A percentile compares a stretch with the other conserved stretches of the same genome.
Evolutionary conservation across 2,329 filamentous ascomycete species (phyloP).

Genomic region (Penicillium janthinellum): DNA sequence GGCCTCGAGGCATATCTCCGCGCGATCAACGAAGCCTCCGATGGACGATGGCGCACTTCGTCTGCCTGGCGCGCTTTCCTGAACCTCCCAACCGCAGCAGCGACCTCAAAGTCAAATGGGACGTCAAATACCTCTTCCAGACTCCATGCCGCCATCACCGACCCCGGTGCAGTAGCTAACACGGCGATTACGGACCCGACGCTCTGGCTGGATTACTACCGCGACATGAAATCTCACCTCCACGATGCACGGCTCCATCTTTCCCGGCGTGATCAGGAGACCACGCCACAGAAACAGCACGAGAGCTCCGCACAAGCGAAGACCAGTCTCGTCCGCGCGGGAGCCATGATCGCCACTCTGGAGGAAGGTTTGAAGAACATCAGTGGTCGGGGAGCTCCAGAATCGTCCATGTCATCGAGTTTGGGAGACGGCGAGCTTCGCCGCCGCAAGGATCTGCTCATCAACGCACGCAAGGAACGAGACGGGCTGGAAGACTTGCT

Average conservation of each 20-base stretch:
- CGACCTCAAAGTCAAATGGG: conserved; percentile 35
- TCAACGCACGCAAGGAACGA: conserved; percentile 60
- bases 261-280: conserved; percentile 62
- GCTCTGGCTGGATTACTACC: conserved; percentile 64
- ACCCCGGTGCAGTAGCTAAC: conserved; percentile 36
- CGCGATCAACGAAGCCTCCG: conserved; percentile 58
- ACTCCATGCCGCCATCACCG: conserved; percentile 48
- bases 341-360: conserved; percentile 56
- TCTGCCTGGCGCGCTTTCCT: conserved; percentile 61
- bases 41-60: conserved; percentile 60
- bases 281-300: conserved; percentile 61
- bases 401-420: conserved; percentile 50
- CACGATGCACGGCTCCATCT: conserved; percentile 61
- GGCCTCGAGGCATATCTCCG: conserved; percentile 61
- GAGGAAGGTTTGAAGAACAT: conserved; percentile 58
- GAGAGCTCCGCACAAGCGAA: conserved; percentile 65
- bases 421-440: conserved; percentile 64
- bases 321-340: conserved; percentile 59
- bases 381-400: conserved; percentile 29
- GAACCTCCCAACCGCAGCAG: conserved; percentile 52
- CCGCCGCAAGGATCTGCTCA: conserved; percentile 59
- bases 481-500: conserved; percentile 63
- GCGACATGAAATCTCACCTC: conserved; percentile 62
- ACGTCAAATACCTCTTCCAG: conserved; percentile 36
- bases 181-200: conserved; percentile 54